Conservation (phyloP, 257 asterid species). For the Nyctanthes arbortristis region DNA sequence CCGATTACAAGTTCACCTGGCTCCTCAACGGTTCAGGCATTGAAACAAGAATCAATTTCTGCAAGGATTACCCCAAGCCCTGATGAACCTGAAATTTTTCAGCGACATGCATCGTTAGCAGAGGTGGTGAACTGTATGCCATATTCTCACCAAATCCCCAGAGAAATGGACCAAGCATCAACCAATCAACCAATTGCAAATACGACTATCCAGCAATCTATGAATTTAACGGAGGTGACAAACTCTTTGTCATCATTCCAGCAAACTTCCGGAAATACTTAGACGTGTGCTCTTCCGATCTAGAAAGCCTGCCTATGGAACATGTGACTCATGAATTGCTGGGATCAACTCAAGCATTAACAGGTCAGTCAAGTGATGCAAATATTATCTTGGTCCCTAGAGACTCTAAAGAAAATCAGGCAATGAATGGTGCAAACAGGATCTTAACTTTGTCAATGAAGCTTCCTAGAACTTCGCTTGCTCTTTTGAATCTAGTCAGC, state of each 20-base stretch:
- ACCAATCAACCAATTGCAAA: background rate
- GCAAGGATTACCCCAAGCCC: conserved; percentile 6
- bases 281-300: background rate
- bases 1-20: background rate
- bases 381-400: background rate
- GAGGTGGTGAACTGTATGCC: conserved; percentile 7
- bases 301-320: background rate
- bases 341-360: background rate
- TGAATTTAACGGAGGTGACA: conserved; percentile 13
- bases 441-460: conserved; percentile 6
- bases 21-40: background rate
- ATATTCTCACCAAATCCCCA: background rate
- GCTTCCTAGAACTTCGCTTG: conserved; percentile 9
- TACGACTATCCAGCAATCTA: background rate
- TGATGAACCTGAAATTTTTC: background rate
- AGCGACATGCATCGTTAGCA: conserved; percentile 2
- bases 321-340: background rate
- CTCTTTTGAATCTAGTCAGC: background rate
- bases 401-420: conserved; percentile 11
- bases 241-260: conserved; percentile 5
- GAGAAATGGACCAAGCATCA: background rate
- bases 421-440: background rate
- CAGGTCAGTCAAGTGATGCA: background rate
- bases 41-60: conserved; percentile 10
- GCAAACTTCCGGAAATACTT: background rate